Conservation (phyloP, 176 grass and related monocot genomes). For the Leersia perrieri region DNA sequence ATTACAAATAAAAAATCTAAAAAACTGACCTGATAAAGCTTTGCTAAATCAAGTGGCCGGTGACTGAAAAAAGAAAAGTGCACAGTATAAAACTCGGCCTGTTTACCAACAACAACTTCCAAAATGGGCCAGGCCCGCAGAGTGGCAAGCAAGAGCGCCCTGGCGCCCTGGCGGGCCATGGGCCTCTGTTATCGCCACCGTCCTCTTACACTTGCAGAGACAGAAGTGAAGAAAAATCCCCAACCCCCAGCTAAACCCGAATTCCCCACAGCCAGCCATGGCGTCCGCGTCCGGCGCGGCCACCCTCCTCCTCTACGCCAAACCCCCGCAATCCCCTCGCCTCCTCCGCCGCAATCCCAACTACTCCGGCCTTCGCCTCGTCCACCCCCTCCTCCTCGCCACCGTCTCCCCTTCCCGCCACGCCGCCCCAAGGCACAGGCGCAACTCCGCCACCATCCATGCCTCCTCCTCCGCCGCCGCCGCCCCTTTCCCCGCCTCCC, state of each 20-base stretch:
- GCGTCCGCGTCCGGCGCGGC: constrained; percentile 25
- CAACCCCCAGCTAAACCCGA: constrained; percentile 29
- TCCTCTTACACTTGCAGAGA: neutral
- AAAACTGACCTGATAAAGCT: neutral
- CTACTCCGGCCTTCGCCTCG: constrained; percentile 28
- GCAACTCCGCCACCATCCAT: constrained; percentile 11
- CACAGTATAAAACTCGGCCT: no score
- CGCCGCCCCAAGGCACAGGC: neutral
- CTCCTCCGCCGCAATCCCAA: constrained; percentile 5
- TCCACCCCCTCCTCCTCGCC: neutral
- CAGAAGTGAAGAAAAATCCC: neutral
- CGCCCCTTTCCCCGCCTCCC: constrained; percentile 32
- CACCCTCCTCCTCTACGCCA: constrained; percentile 2
- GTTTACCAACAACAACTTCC: no score
- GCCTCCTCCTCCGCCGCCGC: constrained; percentile 13
- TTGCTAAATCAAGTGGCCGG: no score
- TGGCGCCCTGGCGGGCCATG: neutral
- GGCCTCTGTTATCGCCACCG: neutral
- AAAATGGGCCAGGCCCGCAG: neutral
- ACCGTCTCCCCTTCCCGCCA: no score
- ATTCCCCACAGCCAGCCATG: constrained; percentile 27
- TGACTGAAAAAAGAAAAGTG: neutral
- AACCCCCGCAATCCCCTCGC: neutral
- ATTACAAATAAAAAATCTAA: neutral
- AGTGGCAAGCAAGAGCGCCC: neutral